Evolutionary conservation across 2,329 filamentous ascomycete species (phyloP), one percentile per base, ranked within the genome.

Genomic region (Nigrospora osmanthi): DNA sequence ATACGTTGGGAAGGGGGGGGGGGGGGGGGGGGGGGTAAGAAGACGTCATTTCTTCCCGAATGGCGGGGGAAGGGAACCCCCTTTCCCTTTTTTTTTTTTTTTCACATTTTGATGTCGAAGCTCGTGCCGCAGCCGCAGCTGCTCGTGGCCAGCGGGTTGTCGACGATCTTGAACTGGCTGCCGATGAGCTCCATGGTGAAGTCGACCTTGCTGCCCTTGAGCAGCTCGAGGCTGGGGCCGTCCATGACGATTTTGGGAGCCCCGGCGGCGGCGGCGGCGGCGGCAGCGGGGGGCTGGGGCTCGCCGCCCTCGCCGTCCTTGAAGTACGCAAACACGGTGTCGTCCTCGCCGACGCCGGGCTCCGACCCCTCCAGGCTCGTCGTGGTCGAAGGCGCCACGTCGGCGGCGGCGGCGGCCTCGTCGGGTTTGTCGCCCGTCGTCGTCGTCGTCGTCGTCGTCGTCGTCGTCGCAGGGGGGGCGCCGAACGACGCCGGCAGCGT

Each of bases 71-170:
- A 23, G 19, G 19, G 19, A 2, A 7, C 23, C 5, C 23, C 23
- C 23, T 7, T 10, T 28, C 9, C 10, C 9, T 28, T 10, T 38
- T 32, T 10, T 28, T 23, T 23, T 7, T 38, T 32, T 28, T 14
- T 47, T 68, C 42, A 83, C 62, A 78, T 67, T 61, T 90, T 89
- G 53, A 97, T 89, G 68, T 97, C 93, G 66, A 98, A 98, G 62
- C 91, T 97, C 14, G 91, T 96, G 9, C 93, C 93, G 66, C 93
- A 98, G 1, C 93, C 93, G 70, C 93, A 98, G 63, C 87, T 95
- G 66, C 90, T 97, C 47, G 86, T 89, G 5, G 93, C 93, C 35
- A 81, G 73, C 0, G 93, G 93, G 59, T 97, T 98, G 56, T 95
- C 90, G 49, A 89, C 83, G 58, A 98, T 89, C 73, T 95, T 95